These are phyloP conservation scores for Aspergillus brunneoviolaceus DNA, from an alignment of 2,329 filamentous ascomycete species.

Conservation along the genomic window DNA sequence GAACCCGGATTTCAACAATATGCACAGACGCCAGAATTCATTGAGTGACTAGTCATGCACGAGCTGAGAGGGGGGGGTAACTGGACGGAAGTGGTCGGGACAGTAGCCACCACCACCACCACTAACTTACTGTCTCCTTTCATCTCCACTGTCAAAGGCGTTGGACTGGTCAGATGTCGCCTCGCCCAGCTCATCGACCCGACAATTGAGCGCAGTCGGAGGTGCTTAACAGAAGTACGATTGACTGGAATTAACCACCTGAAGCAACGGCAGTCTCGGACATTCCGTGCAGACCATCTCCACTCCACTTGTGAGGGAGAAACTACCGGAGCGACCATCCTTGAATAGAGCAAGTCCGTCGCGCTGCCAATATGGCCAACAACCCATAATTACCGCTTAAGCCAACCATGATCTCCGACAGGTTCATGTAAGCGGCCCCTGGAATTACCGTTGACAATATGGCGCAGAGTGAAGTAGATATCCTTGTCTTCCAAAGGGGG, in stretches of 20 bases:
- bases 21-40: background rate
- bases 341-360: background rate
- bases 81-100: background rate
- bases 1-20: background rate
- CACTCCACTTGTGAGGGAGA: background rate
- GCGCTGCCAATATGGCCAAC: background rate
- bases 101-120: background rate
- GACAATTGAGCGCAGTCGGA: background rate
- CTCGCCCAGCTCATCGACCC: background rate
- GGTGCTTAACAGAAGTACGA: background rate
- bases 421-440: background rate
- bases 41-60: constrained; percentile 3
- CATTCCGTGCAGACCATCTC: background rate
- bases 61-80: background rate
- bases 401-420: background rate
- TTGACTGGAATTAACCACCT: background rate
- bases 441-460: background rate
- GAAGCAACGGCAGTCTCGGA: background rate
- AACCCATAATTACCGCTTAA: background rate
- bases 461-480: background rate
- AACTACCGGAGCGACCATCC: constrained; percentile 1
- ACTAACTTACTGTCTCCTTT: background rate
- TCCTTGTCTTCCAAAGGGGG: background rate
- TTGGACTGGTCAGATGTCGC: constrained; percentile 6
- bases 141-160: constrained; percentile 1